Conservation (phyloP, 2,329 filamentous ascomycete species). For the Colletotrichum sidae region DNA sequence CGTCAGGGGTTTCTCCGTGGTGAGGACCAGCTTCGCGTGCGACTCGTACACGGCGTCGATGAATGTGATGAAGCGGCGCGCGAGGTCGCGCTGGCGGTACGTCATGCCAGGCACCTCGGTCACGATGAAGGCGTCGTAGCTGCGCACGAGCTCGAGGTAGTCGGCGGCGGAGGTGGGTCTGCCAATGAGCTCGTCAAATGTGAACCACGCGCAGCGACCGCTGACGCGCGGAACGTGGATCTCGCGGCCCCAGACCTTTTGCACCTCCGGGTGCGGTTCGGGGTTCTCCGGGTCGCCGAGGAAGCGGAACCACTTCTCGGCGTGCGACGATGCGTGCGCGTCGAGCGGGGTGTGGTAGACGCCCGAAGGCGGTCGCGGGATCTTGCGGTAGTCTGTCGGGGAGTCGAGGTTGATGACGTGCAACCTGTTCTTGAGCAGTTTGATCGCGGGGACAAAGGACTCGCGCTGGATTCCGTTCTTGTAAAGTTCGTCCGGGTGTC, state of each 20-base stretch:
- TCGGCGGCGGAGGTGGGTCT: constrained; percentile 91
- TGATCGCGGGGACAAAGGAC: constrained; percentile 95
- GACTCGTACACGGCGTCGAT: constrained; percentile 96
- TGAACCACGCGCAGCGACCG: constrained; percentile 89
- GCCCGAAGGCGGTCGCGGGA: constrained; percentile 89
- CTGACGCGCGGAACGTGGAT: constrained; percentile 89
- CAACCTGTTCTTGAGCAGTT: constrained; percentile 85
- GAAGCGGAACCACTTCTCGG: constrained; percentile 95
- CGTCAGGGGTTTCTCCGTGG: constrained; percentile 84
- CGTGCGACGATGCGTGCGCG: constrained; percentile 79
- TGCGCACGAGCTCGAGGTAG: constrained; percentile 90
- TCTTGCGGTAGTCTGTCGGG: constrained; percentile 96
- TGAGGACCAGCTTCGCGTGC: constrained; percentile 94
- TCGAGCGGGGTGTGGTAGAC: constrained; percentile 95
- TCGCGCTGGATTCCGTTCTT: constrained; percentile 97
- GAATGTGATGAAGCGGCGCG: constrained; percentile 95
- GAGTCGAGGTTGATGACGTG: constrained; percentile 96
- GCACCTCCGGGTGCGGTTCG: constrained; percentile 79
- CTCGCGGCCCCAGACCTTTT: constrained; percentile 92
- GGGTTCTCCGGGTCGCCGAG: constrained; percentile 86
- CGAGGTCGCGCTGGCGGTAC: constrained; percentile 84
- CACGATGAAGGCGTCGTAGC: constrained; percentile 92
- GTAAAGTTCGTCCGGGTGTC: constrained; percentile 96
- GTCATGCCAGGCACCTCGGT: constrained; percentile 95
- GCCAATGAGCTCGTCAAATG: constrained; percentile 91